Conservation (phyloP, 2,329 filamentous ascomycete genomes). For the Fusarium sulawesiense region DNA sequence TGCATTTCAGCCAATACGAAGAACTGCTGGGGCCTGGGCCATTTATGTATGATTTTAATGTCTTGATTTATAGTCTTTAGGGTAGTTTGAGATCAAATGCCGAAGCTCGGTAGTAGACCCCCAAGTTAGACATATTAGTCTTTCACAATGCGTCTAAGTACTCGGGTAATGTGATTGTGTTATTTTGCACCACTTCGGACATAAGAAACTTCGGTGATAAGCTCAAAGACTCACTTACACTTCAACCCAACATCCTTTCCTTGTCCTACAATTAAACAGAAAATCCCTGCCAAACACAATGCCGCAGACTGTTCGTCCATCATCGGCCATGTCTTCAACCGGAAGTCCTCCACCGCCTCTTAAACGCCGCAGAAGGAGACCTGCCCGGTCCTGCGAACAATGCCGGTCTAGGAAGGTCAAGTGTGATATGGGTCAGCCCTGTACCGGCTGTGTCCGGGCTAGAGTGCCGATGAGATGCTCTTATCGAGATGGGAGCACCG, state of each 20-base stretch:
- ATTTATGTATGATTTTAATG: background rate
- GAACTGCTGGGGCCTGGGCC: rapidly evolving
- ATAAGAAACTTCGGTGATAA: slow-evolving; percentile 33
- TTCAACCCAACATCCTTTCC: background rate
- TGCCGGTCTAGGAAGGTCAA: slow-evolving; percentile 44
- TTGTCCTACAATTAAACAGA: background rate
- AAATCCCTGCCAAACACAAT: background rate
- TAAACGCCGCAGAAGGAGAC: slow-evolving; percentile 43
- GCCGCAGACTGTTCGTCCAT: background rate
- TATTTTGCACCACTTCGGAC: background rate
- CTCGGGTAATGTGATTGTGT: background rate
- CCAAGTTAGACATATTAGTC: no score
- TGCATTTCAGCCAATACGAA: background rate
- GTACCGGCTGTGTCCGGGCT: slow-evolving; percentile 41
- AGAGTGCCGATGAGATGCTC: slow-evolving; percentile 41
- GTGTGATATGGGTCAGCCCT: slow-evolving; percentile 41
- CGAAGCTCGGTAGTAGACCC: background rate
- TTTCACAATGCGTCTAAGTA: rapidly evolving
- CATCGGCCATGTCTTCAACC: slow-evolving; percentile 10
- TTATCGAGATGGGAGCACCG: slow-evolving; percentile 37
- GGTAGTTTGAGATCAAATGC: background rate
- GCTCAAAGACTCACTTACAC: slow-evolving; percentile 30
- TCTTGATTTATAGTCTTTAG: background rate
- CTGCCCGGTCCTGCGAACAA: slow-evolving; percentile 44
- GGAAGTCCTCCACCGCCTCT: slow-evolving; percentile 15